A percentile compares a stretch with the other conserved stretches of the same genome.
These are phyloP conservation scores for Macadamia tetraphylla DNA, from an alignment of 164 flowering plant species.

Conservation along the genomic window DNA sequence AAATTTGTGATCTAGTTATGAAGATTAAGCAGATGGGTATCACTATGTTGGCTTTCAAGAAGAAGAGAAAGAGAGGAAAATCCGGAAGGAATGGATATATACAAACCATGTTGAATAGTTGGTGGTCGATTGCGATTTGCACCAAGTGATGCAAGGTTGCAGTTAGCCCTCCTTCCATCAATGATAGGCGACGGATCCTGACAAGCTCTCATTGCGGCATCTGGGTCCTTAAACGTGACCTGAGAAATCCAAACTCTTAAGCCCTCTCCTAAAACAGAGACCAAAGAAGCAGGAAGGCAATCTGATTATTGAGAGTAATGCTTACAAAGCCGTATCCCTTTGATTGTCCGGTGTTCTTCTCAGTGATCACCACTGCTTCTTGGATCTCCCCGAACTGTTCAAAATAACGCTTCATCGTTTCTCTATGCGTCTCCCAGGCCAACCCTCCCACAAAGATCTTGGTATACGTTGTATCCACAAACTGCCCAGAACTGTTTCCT, in stretches of 20 bases:
- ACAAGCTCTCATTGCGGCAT: slow-evolving; percentile 61
- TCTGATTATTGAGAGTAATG: background rate
- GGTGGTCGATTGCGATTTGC: slow-evolving; percentile 44
- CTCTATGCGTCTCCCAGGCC: slow-evolving; percentile 72
- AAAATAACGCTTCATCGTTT: slow-evolving; percentile 57
- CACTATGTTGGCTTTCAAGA: no score
- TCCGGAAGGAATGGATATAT: background rate
- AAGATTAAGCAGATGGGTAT: background rate
- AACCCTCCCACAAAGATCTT: slow-evolving; percentile 68
- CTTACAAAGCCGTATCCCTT: slow-evolving; percentile 74
- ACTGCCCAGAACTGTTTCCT: slow-evolving; percentile 31
- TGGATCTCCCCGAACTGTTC: slow-evolving; percentile 69
- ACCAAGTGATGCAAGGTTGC: slow-evolving; percentile 66
- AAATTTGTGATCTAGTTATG: background rate
- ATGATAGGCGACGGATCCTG: slow-evolving; percentile 61
- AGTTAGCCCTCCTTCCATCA: slow-evolving; percentile 66
- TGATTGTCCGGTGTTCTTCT: slow-evolving; percentile 59
- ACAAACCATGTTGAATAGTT: slow-evolving; percentile 41
- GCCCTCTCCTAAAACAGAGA: background rate
- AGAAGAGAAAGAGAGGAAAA: background rate
- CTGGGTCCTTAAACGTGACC: slow-evolving; percentile 66
- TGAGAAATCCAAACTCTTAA: slow-evolving; percentile 8
- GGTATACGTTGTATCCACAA: slow-evolving; percentile 51
- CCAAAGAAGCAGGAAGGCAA: background rate
- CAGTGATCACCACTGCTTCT: slow-evolving; percentile 66